Percentiles rank a stretch among this genome's conserved stretches.
phyloP scores from a whole-genome alignment of 306 rosid genomes.

The Vigna radiata region DNA sequence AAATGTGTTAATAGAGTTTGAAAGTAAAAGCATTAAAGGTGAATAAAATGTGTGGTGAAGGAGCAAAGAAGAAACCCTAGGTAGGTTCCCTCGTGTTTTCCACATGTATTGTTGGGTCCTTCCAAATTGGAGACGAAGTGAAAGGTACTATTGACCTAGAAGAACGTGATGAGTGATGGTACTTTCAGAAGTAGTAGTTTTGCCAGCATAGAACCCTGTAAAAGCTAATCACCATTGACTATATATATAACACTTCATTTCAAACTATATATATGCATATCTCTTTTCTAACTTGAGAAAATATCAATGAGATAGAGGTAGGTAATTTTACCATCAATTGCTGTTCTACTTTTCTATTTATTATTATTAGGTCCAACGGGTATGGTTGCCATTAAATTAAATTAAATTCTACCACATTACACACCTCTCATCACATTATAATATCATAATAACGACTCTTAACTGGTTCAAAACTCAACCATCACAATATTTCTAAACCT shows the following conservation, averaged over 20 bases:
- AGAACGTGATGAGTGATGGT: slow-evolving; percentile 34
- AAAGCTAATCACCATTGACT: slow-evolving; percentile 38
- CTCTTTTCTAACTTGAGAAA: neutral
- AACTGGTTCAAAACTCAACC: slow-evolving; percentile 13
- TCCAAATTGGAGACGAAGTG: neutral
- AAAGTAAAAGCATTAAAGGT: too few species aligned
- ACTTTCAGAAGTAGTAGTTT: neutral
- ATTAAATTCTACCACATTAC: neutral
- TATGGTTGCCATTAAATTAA: slow-evolving; percentile 25
- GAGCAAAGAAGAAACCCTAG: too few species aligned
- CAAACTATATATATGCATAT: neutral
- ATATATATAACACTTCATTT: neutral
- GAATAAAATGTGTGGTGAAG: too few species aligned
- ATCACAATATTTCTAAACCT: too few species aligned
- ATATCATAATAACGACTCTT: neutral
- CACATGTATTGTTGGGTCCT: neutral
- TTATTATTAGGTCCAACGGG: slow-evolving; percentile 6
- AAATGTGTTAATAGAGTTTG: too few species aligned
- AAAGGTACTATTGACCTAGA: neutral
- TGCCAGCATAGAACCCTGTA: slow-evolving; percentile 43
- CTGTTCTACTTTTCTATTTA: neutral
- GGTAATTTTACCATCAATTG: slow-evolving; percentile 16
- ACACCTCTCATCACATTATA: neutral
- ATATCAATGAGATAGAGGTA: neutral
- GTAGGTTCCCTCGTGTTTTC: neutral